A percentile compares a stretch with the other conserved stretches of the same genome.
phyloP scores from a whole-genome alignment of 2,329 filamentous ascomycete species.

The Cercospora nicotianae region DNA sequence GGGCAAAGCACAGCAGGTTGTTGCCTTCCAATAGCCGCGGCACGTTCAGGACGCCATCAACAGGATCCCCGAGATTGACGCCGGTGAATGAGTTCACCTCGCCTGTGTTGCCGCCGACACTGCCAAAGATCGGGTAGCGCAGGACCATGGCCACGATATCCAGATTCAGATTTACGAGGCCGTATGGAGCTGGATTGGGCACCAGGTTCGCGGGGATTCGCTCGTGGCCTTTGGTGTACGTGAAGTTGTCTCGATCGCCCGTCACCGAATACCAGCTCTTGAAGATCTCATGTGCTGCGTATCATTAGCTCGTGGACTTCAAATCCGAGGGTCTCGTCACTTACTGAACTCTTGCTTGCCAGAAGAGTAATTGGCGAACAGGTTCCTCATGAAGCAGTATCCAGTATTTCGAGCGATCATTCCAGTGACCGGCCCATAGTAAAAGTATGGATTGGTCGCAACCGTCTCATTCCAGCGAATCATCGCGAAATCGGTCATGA shows the following conservation, averaged over 20 bases:
- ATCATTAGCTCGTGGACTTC: background rate
- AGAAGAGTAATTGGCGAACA: conserved; percentile 37
- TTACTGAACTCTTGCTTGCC: conserved; percentile 36
- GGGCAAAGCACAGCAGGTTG: conserved; percentile 25
- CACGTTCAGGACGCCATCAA: conserved; percentile 46
- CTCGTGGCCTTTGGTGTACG: conserved; percentile 26
- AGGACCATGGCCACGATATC: conserved; percentile 26
- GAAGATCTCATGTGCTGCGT: conserved; percentile 25
- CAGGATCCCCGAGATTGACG: conserved; percentile 37
- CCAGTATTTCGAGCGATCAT: conserved; percentile 32
- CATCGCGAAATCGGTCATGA: conserved; percentile 34
- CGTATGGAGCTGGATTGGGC: conserved; percentile 24
- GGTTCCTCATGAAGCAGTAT: conserved; percentile 28
- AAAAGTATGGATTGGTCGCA: conserved; percentile 35
- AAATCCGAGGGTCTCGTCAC: conserved; percentile 16
- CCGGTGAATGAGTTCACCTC: conserved; percentile 31
- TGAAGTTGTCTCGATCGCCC: conserved; percentile 25
- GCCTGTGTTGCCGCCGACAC: conserved; percentile 30
- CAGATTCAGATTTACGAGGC: conserved; percentile 25
- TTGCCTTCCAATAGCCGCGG: conserved; percentile 21
- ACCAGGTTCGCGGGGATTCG: conserved; percentile 29
- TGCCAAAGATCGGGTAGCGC: conserved; percentile 24
- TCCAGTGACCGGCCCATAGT: conserved; percentile 35
- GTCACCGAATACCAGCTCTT: conserved; percentile 31
- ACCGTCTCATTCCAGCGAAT: conserved; percentile 32